These are phyloP conservation scores for Macrophomina phaseolina DNA, from an alignment of 2,329 filamentous ascomycete genomes.

Conservation along the genomic window DNA sequence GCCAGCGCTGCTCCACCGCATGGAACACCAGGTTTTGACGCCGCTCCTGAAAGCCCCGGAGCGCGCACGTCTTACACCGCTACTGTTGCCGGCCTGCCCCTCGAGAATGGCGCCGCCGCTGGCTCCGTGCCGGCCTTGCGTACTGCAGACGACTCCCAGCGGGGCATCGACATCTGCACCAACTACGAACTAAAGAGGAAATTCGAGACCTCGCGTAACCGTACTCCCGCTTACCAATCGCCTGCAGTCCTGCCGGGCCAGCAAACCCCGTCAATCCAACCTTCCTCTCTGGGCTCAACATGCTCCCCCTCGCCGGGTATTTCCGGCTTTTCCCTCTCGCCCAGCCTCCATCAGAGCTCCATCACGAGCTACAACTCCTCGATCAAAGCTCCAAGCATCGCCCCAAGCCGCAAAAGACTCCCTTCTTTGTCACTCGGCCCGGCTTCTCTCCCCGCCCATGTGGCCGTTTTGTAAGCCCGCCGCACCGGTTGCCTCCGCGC, in stretches of 20 bases:
- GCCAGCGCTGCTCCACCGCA: not conserved
- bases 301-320: conserved; percentile 2
- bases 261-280: conserved; percentile 3
- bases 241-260: not conserved
- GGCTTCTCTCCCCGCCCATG: conserved; percentile 9
- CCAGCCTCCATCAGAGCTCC: conserved; percentile 19
- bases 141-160: not conserved
- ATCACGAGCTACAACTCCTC: conserved; percentile 14
- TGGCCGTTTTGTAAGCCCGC: conserved; percentile 6
- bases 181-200: not conserved
- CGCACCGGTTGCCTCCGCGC: no score
- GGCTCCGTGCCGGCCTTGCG: not conserved
- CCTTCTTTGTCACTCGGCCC: conserved; percentile 2
- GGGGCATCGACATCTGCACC: not conserved
- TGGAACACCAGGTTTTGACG: not conserved
- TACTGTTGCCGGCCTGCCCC: not conserved
- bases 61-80: not conserved
- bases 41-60: not conserved
- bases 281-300: conserved; percentile 15
- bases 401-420: not conserved
- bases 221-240: not conserved
- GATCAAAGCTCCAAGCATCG: not conserved
- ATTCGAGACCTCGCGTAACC: not conserved
- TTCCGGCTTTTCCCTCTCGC: not conserved
- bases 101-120: not conserved